phyloP scores from a whole-genome alignment of 495 filamentous ascomycete species.

The Aspergillus heteromorphus region DNA sequence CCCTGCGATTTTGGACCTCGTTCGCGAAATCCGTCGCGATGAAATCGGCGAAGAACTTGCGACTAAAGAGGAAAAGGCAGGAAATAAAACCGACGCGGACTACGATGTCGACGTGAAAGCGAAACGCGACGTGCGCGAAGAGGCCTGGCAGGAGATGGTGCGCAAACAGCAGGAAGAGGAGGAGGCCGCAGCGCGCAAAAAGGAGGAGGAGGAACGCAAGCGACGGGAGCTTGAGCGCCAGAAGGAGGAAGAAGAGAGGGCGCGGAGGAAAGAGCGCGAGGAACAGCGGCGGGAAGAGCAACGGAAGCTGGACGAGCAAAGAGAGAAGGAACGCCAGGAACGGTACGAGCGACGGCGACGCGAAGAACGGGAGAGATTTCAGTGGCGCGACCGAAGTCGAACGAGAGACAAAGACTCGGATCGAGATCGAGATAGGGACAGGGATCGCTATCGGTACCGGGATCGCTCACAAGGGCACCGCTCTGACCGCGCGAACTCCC shows the following conservation, averaged over 20 bases:
- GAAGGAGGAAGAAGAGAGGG: conserved; percentile 54
- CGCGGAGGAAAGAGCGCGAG: conserved; percentile 39
- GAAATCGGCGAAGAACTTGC: conserved; percentile 75
- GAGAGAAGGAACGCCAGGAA: conserved; percentile 50
- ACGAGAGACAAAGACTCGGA: conserved; percentile 29
- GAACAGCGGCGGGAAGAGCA: conserved; percentile 54
- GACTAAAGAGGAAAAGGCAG: conserved; percentile 58
- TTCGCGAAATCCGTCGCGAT: conserved; percentile 61
- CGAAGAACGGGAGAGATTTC: conserved; percentile 38
- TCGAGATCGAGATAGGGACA: conserved; percentile 37
- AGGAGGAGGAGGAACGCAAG: conserved; percentile 60
- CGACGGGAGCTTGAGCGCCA: conserved; percentile 58
- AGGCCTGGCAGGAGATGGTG: conserved; percentile 57
- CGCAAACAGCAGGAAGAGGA: conserved; percentile 57
- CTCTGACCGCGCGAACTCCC: conserved; percentile 34
- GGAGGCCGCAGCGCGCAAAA: conserved; percentile 60
- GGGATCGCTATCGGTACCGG: conserved; percentile 32
- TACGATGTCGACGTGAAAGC: conserved; percentile 68
- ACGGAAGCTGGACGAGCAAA: conserved; percentile 44
- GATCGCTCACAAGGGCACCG: conserved; percentile 34
- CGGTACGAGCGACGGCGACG: conserved; percentile 44
- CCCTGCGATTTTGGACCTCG: conserved; percentile 55
- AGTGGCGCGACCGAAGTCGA: conserved; percentile 30
- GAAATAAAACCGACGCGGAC: conserved; percentile 76
- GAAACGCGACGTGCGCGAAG: conserved; percentile 60